Base-by-base conservation (phyloP, 768 basidiomycete species). In the Leccinum subtestaceum region DNA sequence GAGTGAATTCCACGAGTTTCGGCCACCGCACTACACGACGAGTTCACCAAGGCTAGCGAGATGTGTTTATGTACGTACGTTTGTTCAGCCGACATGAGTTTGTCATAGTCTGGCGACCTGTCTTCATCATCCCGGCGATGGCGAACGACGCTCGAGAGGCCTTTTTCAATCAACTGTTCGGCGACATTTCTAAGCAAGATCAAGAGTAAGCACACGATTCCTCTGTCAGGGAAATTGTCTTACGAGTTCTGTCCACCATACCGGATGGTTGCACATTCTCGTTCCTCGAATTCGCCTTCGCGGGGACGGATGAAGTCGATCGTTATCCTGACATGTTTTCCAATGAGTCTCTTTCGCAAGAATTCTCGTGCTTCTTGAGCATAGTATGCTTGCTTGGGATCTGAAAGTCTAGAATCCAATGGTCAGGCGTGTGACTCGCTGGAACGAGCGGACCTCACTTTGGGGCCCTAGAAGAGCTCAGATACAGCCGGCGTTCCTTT, bases 71-170 rank as follows among this genome's bases (percentile, higher is more conserved):
- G 43, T 12, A 79, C 91, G 74, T 66, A 95, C 94, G 77, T 77
- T 77, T 95, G 93, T 72, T 99, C 96, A 8, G 95, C 97, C 29
- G 88, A 86, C 82, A 98, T 94, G 47, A 98, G 78, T 76, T 93
- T 95, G 76, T 99, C 97, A 63, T 94, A 93, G 69, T 98, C 96
- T 6, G 89, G 82, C n/a, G 95, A 95, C 50, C 95, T 84, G 66
- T 95, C 91, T 73, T 98, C 96, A 68, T 98, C 96, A 65, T 96
- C 95, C 21, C 93, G 86, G 68, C 87, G 90, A 75, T 99, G 96
- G 49, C 96, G 87, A 27, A 98, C 86, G 10, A 91, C 89, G 57
- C 86, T 89, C 4, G 93, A 93, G 31, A 96, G 76, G 50, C 97
- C 96, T 67, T 93, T 94, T 69, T 98, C 97, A 53, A 98, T 86